Conservation (phyloP, 352 stramenopile species). For the Phytophthora macrochlamydospora region DNA sequence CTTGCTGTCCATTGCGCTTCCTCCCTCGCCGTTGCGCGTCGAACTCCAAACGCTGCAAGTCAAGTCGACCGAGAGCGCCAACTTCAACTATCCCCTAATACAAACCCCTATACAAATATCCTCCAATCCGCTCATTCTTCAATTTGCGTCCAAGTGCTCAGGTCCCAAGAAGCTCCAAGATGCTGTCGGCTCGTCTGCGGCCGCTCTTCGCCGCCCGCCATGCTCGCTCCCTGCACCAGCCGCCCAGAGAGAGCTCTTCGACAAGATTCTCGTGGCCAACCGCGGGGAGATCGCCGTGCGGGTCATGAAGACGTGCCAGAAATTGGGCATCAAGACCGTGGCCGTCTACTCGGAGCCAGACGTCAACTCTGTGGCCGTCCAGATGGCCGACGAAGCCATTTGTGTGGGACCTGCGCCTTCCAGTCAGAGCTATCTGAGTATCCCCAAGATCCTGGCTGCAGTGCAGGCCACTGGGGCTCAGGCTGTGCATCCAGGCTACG, state of each 20-base stretch:
- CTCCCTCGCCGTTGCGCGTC: conserved; percentile 5
- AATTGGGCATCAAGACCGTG: conserved; percentile 91
- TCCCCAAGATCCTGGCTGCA: conserved; percentile 76
- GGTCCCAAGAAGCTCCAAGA: background rate
- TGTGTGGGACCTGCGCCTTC: conserved; percentile 65
- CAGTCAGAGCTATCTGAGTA: conserved; percentile 82
- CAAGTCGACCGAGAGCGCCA: background rate
- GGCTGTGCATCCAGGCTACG: conserved; percentile 91
- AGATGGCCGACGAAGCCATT: conserved; percentile 74
- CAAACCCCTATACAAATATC: background rate
- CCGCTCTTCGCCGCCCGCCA: background rate
- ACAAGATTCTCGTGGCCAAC: conserved; percentile 93
- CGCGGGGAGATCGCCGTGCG: conserved; percentile 92
- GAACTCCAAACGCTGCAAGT: background rate
- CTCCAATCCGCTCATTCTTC: background rate
- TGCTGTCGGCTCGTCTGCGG: background rate
- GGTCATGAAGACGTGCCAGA: conserved; percentile 82
- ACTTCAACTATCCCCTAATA: conserved; percentile 2
- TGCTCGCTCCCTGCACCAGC: conserved; percentile 15
- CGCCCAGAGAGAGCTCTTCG: conserved; percentile 56
- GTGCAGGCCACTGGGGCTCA: conserved; percentile 60
- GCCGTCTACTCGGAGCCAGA: conserved; percentile 92
- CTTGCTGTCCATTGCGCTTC: too few relatives aligned
- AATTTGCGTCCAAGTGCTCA: background rate
- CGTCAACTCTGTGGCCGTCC: conserved; percentile 73